Conservation (phyloP, 2,329 filamentous ascomycete species). For the Lizonia empirigonia region DNA sequence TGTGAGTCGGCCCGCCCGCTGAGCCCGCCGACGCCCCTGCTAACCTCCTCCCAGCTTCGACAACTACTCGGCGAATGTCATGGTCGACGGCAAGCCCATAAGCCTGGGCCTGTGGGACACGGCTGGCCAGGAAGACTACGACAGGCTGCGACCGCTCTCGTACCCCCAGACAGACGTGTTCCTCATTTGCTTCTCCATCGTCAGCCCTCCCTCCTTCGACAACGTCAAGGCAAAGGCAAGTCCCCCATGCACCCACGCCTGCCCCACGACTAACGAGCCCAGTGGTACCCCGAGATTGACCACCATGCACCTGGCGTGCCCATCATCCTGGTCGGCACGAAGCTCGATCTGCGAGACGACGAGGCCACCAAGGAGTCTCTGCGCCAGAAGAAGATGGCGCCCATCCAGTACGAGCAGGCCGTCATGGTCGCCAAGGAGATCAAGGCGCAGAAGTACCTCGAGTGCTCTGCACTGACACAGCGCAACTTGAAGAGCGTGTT, state of each 20-base stretch:
- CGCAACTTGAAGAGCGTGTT: slow-evolving; percentile 98
- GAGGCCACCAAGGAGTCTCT: slow-evolving; percentile 79
- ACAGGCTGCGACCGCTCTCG: slow-evolving; percentile 89
- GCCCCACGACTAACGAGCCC: slow-evolving; percentile 18
- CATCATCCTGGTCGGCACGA: slow-evolving; percentile 96
- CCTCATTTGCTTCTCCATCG: slow-evolving; percentile 97
- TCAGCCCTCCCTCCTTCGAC: slow-evolving; percentile 96
- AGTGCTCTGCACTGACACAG: slow-evolving; percentile 96
- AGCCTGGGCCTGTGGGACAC: slow-evolving; percentile 98
- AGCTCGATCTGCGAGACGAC: slow-evolving; percentile 94
- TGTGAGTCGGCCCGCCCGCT: slow-evolving; percentile 62
- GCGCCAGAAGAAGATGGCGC: slow-evolving; percentile 91
- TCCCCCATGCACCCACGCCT: not conserved
- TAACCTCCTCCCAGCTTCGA: slow-evolving; percentile 72
- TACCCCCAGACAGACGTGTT: slow-evolving; percentile 99
- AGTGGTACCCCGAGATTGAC: slow-evolving; percentile 98
- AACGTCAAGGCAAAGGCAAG: slow-evolving; percentile 97
- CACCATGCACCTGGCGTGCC: slow-evolving; percentile 95
- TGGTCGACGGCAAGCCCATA: slow-evolving; percentile 98
- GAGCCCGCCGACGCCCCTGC: slow-evolving; percentile 20
- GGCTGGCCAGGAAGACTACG: slow-evolving; percentile 97
- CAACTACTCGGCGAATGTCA: slow-evolving; percentile 98
- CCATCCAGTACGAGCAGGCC: slow-evolving; percentile 94
- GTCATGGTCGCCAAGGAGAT: slow-evolving; percentile 91
- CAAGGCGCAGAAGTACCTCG: slow-evolving; percentile 93